A percentile compares a stretch with the other conserved stretches of the same genome.
These are phyloP conservation scores for Phytophthora brassicae DNA, from an alignment of 352 stramenopile genomes.

Conservation along the genomic window DNA sequence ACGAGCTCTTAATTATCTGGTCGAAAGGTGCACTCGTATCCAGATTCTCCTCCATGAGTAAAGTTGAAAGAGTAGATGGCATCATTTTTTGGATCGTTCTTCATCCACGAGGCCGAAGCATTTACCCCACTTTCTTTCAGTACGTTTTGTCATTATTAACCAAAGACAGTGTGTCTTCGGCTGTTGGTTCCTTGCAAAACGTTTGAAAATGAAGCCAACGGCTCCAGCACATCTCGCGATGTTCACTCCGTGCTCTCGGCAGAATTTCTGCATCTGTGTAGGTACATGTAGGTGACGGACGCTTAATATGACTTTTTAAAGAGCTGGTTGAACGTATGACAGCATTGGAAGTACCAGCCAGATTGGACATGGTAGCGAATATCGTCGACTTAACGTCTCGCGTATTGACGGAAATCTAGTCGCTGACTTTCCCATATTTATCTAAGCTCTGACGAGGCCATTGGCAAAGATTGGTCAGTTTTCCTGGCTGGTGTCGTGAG, in stretches of 20 bases:
- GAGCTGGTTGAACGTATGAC: constrained; percentile 52
- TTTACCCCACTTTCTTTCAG: constrained; percentile 8
- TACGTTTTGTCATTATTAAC: constrained; percentile 44
- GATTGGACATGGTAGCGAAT: constrained; percentile 10
- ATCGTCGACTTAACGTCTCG: constrained; percentile 9
- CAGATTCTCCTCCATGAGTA: background rate
- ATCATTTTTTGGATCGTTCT: constrained; percentile 42
- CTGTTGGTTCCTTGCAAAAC: constrained; percentile 23
- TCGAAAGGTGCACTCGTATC: constrained; percentile 32
- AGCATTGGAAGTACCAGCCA: constrained; percentile 45
- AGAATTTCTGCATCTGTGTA: constrained; percentile 46
- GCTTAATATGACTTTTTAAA: constrained; percentile 39
- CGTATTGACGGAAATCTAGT: constrained; percentile 13
- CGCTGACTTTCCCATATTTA: background rate
- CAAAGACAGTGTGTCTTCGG: constrained; percentile 16
- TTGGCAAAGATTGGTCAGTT: background rate
- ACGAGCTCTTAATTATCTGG: background rate
- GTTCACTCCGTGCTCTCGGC: constrained; percentile 35
- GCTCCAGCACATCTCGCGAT: constrained; percentile 20
- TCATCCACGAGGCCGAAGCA: constrained; percentile 29
- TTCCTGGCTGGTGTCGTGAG: constrained; percentile 7
- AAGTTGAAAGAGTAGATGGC: constrained; percentile 50
- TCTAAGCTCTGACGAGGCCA: background rate
- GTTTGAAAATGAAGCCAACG: constrained; percentile 32
- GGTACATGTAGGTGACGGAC: no score